Base-by-base conservation (phyloP, 495 filamentous ascomycete genomes). In the Opeltia flavorubescens region DNA sequence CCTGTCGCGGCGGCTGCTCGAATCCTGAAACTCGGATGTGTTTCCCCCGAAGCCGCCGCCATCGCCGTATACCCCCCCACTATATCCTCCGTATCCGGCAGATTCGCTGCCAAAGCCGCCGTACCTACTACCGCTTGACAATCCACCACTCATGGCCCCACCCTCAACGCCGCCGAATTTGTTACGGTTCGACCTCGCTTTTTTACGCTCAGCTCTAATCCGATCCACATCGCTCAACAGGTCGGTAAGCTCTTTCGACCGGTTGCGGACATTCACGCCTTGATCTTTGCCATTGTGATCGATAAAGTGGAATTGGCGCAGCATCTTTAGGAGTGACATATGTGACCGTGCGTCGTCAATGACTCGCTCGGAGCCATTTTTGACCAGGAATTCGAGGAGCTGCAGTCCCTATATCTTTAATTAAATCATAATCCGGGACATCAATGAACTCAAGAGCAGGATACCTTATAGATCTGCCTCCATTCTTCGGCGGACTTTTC, bases 401-500 rank as follows among this genome's bases (percentile, higher is more conserved):
- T 96, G 91, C 18, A 99, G 83, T 41, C 79, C 78, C 80, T 83
- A 45, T 20, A 42, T 18, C 34, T 35, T 20, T 2, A 6, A 13
- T 41, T 9, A 41, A 21, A 41, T 2, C 1, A 2, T 26, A 8
- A 41, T 21, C 18, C 7, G 3, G 5, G 25, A 41, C 4, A 1
- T 5, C 21, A 41, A 21, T 9, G 38, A 31, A 31, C 5, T 25
- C 21, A 11, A 5, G 13, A 1, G 1, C n/a, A 20, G 5, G 34
- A 11, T 55, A 81, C 80, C 73, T 99, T 99, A 71, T 96, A 99
- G 50, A 96, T 99, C 62, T 99, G 91, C 51, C 93, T 78, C 91
- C 91, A 99, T 64, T 99, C 91, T 60, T 99, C 91, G 36, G 93
- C 88, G 17, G 86, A 74, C 67, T 99, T 99, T 60, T 99, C 91